phyloP scores from a whole-genome alignment of 768 basidiomycete species.

The Sutorius australiensis region DNA sequence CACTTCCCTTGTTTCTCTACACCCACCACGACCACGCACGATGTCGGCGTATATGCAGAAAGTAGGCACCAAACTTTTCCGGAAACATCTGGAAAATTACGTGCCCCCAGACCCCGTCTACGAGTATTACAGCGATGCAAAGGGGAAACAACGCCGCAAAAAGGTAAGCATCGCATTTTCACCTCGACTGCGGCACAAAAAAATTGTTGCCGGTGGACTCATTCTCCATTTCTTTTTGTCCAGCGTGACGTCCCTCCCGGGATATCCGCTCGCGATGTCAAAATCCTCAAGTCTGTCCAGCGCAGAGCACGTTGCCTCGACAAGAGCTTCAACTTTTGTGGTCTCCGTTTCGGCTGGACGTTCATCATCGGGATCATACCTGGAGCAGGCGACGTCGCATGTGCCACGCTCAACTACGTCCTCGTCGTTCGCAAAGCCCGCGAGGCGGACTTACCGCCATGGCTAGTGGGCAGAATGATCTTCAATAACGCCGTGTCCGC shows the following conservation, averaged over 20 bases:
- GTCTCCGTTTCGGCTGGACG: slow-evolving; percentile 83
- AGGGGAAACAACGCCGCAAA: slow-evolving; percentile 30
- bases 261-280: slow-evolving; percentile 69
- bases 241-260: slow-evolving; percentile 73
- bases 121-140: slow-evolving; percentile 35
- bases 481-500: slow-evolving; percentile 71
- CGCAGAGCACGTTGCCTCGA: slow-evolving; percentile 82
- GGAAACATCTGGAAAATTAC: slow-evolving; percentile 61
- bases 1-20: background rate
- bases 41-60: slow-evolving; percentile 36
- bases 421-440: slow-evolving; percentile 75
- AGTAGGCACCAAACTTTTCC: slow-evolving; percentile 59
- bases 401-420: slow-evolving; percentile 63
- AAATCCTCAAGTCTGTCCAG: slow-evolving; percentile 71
- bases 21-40: background rate
- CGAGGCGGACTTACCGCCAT: slow-evolving; percentile 63
- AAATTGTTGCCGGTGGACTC: background rate
- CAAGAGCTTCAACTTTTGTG: slow-evolving; percentile 77
- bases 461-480: slow-evolving; percentile 72
- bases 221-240: slow-evolving; percentile 6
- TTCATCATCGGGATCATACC: slow-evolving; percentile 78
- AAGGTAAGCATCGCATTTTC: slow-evolving; percentile 30
- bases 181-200: background rate
- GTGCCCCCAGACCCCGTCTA: slow-evolving; percentile 73
- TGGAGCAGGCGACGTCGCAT: slow-evolving; percentile 61